A percentile compares a stretch with the other conserved stretches of the same genome.
Conservation (phyloP, 495 filamentous ascomycete species). For the Antarctomyces pellizariae region DNA sequence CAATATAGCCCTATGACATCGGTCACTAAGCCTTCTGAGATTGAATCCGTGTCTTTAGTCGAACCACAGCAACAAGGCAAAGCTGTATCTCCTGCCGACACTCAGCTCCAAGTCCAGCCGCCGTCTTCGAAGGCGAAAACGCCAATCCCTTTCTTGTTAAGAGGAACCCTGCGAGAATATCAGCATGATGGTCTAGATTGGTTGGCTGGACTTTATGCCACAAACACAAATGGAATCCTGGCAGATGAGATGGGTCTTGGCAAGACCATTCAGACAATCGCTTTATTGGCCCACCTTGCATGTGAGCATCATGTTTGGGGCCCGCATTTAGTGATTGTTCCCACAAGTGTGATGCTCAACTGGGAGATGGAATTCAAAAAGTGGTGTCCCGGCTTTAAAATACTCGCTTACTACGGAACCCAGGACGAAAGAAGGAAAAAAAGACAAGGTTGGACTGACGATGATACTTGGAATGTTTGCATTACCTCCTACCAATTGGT, state of each 20-base stretch:
- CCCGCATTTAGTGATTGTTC: conserved; percentile 86
- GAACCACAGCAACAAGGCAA: conserved; percentile 15
- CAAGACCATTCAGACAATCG: conserved; percentile 97
- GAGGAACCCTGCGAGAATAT: conserved; percentile 85
- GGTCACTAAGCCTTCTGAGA: conserved; percentile 45
- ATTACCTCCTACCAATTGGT: conserved; percentile 95
- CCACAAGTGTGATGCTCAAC: conserved; percentile 96
- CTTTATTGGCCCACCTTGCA: conserved; percentile 79
- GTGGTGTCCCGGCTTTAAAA: conserved; percentile 96
- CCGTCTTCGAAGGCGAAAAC: conserved; percentile 30
- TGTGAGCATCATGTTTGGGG: conserved; percentile 86
- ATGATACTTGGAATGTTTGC: conserved; percentile 84
- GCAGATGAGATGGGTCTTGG: conserved; percentile 98
- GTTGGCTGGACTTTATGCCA: conserved; percentile 82
- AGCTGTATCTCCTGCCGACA: conserved; percentile 11
- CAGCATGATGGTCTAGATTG: conserved; percentile 93
- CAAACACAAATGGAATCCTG: conserved; percentile 88
- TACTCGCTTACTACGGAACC: conserved; percentile 87
- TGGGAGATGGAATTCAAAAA: conserved; percentile 99
- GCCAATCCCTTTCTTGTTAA: conserved; percentile 65
- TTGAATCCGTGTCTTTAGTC: conserved; percentile 38
- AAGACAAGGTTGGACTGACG: conserved; percentile 72
- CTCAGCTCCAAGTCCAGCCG: conserved; percentile 20
- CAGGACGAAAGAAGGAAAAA: conserved; percentile 81
- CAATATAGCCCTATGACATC: conserved; percentile 31